These are phyloP conservation scores for Ganoderma boninense DNA, from an alignment of 1,284 basidiomycete genomes.

Conservation along the genomic window DNA sequence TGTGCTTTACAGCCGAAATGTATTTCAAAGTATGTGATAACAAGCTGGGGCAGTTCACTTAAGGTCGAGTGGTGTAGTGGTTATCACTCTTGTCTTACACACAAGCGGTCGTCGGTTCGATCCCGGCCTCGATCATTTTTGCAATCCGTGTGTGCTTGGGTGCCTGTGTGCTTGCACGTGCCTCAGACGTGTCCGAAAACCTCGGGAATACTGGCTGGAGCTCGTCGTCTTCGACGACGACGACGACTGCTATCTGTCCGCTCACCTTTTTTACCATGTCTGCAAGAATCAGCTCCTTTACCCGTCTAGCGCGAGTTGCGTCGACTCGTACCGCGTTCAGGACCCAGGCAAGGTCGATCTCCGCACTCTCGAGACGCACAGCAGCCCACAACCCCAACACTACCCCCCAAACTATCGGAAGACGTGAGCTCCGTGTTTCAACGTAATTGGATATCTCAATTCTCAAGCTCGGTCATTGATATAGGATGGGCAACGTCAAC, in stretches of 20 bases:
- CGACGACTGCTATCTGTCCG: neutral
- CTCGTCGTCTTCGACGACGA: neutral
- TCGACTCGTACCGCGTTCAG: neutral
- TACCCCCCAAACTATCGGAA: neutral
- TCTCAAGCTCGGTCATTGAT: too few species aligned
- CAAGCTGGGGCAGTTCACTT: too few species aligned
- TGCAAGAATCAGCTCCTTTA: neutral
- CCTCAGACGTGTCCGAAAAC: constrained; percentile 13
- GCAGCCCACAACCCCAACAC: neutral
- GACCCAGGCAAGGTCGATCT: neutral
- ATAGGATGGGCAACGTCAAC: constrained; percentile 87
- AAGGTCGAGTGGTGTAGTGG: constrained; percentile 37
- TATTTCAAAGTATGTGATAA: too few species aligned
- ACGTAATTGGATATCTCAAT: neutral
- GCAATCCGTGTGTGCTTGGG: too few species aligned
- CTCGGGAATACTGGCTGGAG: neutral
- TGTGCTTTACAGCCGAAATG: too few species aligned
- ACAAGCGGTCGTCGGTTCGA: constrained; percentile 37
- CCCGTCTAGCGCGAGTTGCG: neutral
- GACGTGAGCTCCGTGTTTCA: neutral
- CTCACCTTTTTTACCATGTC: neutral
- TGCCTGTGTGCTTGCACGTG: neutral
- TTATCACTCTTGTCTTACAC: constrained; percentile 37
- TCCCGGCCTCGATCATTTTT: constrained; percentile 33
- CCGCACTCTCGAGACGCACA: neutral